phyloP scores from a whole-genome alignment of 441 rosid species.

The Erysimum cheiri region DNA sequence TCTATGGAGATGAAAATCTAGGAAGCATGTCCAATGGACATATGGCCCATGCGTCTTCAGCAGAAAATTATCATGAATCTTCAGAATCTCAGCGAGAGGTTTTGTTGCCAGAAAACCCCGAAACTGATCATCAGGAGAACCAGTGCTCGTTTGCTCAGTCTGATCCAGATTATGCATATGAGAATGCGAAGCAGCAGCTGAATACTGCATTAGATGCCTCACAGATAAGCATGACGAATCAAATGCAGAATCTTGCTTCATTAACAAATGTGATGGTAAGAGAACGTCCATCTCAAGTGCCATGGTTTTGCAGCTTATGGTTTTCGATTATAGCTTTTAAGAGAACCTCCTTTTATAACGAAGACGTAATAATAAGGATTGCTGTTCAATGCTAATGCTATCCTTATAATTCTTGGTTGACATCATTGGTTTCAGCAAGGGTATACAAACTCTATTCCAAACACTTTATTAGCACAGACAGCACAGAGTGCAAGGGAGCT shows the following conservation, averaged over 20 bases:
- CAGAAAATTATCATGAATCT: conserved; percentile 62
- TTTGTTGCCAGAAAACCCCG: conserved; percentile 65
- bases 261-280: conserved; percentile 86
- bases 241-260: conserved; percentile 67
- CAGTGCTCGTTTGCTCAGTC: conserved; percentile 76
- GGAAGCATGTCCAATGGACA: conserved; percentile 62
- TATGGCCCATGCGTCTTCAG: conserved; percentile 54
- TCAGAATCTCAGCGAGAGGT: conserved; percentile 66
- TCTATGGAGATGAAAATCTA: conserved; percentile 75
- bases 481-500: conserved; percentile 77
- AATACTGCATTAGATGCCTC: conserved; percentile 58
- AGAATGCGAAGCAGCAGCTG: conserved; percentile 62
- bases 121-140: conserved; percentile 55
- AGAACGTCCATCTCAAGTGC: not conserved
- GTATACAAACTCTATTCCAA: conserved; percentile 72
- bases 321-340: not conserved
- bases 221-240: conserved; percentile 61
- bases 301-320: not conserved
- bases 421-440: conserved; percentile 53
- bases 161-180: conserved; percentile 66
- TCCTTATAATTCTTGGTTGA: not conserved
- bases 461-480: conserved; percentile 68
- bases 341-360: not conserved
- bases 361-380: not conserved
- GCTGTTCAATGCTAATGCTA: not conserved